phyloP scores from a whole-genome alignment of 768 basidiomycete species.

The Tylopilus felleus region DNA sequence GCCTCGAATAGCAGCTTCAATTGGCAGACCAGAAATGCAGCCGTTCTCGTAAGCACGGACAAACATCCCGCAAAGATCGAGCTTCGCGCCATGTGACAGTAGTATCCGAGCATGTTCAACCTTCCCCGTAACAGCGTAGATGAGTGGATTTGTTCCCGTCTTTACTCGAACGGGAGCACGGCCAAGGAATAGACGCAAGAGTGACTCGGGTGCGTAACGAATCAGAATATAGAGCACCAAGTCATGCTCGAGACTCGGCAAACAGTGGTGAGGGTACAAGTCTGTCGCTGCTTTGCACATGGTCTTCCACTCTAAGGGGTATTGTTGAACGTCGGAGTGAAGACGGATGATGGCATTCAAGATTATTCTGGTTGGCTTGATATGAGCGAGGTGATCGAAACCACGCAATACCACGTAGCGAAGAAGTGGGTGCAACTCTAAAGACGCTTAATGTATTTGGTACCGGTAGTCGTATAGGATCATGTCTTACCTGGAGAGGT shows the following conservation, averaged over 20 bases:
- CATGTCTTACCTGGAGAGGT: background rate
- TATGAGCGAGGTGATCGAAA: background rate
- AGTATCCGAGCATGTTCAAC: background rate
- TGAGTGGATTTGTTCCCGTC: background rate
- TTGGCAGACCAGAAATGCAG: background rate
- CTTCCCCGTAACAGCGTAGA: background rate
- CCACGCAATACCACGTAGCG: background rate
- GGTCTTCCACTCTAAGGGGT: background rate
- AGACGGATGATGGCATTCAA: background rate
- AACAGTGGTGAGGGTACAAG: background rate
- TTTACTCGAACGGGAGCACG: background rate
- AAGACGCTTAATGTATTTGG: too few relatives aligned
- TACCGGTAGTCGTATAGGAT: accelerated
- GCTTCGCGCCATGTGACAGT: background rate
- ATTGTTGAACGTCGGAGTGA: background rate
- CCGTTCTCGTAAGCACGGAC: background rate
- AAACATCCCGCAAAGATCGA: background rate
- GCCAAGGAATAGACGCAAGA: background rate
- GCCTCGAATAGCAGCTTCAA: background rate
- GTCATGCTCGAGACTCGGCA: background rate
- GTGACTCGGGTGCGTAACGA: background rate
- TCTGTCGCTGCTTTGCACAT: too few relatives aligned
- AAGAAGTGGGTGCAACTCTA: background rate
- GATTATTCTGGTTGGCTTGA: background rate
- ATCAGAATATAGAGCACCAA: background rate